Evolutionary conservation across 352 stramenopile genomes (phyloP), one percentile per base, ranked within the genome.

Genomic region (Globisporangium radiosum): DNA sequence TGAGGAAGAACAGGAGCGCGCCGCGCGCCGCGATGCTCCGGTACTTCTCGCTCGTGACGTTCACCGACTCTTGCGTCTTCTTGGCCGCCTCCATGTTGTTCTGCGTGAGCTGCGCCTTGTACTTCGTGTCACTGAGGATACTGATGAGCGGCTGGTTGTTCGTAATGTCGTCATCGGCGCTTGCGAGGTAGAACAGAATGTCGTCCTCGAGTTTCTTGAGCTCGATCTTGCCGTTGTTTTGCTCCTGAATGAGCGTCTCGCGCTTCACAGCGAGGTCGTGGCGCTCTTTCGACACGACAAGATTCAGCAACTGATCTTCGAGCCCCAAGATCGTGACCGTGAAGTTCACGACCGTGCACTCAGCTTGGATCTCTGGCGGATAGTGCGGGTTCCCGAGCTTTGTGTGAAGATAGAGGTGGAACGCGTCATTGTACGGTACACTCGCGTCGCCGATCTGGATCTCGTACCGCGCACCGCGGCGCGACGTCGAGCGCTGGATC

Each of bases 121-220:
- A 78, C 66, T 98, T 98, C 0, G 94, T 98, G 60, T 97, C 82
- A 62, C 96, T 96, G n/a, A 98, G 64, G 62, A 96, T 96, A 49
- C 95, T 90, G 66, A 98, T 98, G 7, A 98, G 72, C 45, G 96
- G 90, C 56, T 98, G 94, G 72, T 99, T 97, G 75, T 98, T 97
- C 37, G 94, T 98, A 62, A 99, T 98, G 71, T 99, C 94, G 48
- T 96, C 96, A 71, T 98, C 88, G 0, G 92, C 92, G 58, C 81
- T 97, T n/a, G 95, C 92, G 4, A 98, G 71, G 60, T 97, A 97
- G 62, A 94, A 96, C 8, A 98, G 68, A 59, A 98, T 98, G 49
- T 96, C 92, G 57, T 98, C 93, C 62, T 98, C 93, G 15, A 98
- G 76, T 60, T 97, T 96, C 68, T 98, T 98, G 40, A 98, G 84